Base-by-base conservation (phyloP, 805 yeast genomes). In the Yarrowia sp. region DNA sequence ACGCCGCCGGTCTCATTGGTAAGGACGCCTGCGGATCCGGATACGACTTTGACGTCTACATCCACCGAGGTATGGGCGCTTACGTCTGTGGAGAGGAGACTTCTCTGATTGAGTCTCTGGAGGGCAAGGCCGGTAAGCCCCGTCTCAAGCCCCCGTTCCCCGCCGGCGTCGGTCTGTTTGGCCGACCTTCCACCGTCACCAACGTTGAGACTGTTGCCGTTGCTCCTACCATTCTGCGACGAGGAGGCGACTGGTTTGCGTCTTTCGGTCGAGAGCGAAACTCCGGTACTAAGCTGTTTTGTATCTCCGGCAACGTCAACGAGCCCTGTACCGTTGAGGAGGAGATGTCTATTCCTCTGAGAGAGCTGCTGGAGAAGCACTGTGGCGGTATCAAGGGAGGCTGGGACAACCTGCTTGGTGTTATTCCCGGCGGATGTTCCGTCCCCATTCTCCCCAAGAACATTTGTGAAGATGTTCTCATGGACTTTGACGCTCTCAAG, bases 81-180 rank as follows among this genome's bases (percentile, higher is more conserved):
- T 90, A 90, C 77, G 83, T 90, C 61, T 90, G 96, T 78, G 96
- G 96, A 72, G 96, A 90, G 78, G 96, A 90, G 78, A 90, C 96
- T 47, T 92, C 96, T 5, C 79, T 90, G 74, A 89, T 90, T 74
- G 96, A 90, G 79, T 86, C 92, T 3, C 80, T 90, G 64, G 96
- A 90, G 79, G 96, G 96, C 71, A 90, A 90, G 78, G 96, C 95
- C 66, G 96, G 96, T 69, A 90, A 90, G 78, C 96, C 96, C 70
- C 86, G 96, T 78, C 83, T 90, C 76, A 90, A 90, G 85, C 96
- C 96, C 41, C 96, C 96, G 69, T 90, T 90, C 84, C 96, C 96
- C 39, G 96, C 96, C 39, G 96, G 96, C 73, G 93, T 90, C 66
- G 96, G 96, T 72, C 80, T 90, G 65, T 90, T 88, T 71, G 96